A percentile compares a stretch with the other conserved stretches of the same genome.
These are phyloP conservation scores for Calendula officinalis DNA, from an alignment of 129 eudicot genomes.

Conservation along the genomic window DNA sequence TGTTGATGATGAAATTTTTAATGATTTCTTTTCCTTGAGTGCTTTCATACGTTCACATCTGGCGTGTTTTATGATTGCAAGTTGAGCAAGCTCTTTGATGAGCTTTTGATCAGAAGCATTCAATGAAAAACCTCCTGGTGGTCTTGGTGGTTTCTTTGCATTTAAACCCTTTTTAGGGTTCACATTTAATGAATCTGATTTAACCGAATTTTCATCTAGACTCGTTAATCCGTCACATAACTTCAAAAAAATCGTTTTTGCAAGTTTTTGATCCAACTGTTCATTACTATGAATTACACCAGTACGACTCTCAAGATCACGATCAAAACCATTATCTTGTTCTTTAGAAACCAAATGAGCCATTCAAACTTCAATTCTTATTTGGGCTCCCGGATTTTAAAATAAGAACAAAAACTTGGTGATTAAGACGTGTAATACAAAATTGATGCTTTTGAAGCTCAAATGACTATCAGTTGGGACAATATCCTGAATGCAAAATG, in stretches of 20 bases:
- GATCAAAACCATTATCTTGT: constrained; percentile 41
- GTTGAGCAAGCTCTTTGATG: constrained; percentile 75
- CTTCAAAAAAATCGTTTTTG: constrained; percentile 29
- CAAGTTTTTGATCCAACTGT: constrained; percentile 22
- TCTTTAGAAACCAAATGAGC: constrained; percentile 41
- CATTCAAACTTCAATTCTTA: constrained; percentile 30
- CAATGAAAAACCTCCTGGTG: constrained; percentile 45
- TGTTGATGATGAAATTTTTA: constrained; percentile 35
- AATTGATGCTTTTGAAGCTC: constrained; percentile 19
- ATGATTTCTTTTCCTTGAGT: constrained; percentile 65
- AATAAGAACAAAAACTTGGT: background rate
- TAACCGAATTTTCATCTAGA: constrained; percentile 35
- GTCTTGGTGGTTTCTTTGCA: constrained; percentile 56
- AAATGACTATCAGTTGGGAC: constrained; percentile 4
- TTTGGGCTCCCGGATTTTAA: background rate
- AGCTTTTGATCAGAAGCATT: constrained; percentile 78
- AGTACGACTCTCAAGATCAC: constrained; percentile 66
- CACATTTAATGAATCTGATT: background rate
- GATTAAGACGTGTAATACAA: background rate
- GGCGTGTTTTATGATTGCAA: constrained; percentile 73
- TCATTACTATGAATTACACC: constrained; percentile 28
- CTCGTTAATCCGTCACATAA: constrained; percentile 27
- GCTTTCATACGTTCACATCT: constrained; percentile 76
- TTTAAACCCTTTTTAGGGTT: constrained; percentile 32
- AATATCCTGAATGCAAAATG: constrained; percentile 21